A percentile compares a stretch with the other conserved stretches of the same genome.
These are phyloP conservation scores for Corallochytrium limacisporum DNA, from an alignment of 78 protist species.

Conservation along the genomic window DNA sequence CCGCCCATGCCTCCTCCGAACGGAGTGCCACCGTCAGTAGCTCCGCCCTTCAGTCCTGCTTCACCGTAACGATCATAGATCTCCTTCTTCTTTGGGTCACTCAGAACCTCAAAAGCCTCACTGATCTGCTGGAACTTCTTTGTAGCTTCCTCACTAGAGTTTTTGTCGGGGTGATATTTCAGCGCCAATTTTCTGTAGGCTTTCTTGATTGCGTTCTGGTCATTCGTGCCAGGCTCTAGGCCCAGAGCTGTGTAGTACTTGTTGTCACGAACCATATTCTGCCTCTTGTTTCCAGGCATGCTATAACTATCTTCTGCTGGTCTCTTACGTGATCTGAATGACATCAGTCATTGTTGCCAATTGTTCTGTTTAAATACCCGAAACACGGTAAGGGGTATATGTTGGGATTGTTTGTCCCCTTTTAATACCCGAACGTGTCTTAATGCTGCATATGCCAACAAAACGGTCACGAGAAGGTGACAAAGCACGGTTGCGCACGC, in stretches of 20 bases:
- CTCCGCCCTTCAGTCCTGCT: conserved; percentile 21
- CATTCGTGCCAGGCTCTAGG: not conserved
- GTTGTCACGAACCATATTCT: too few species aligned
- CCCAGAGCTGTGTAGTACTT: conserved; percentile 15
- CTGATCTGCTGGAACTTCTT: conserved; percentile 17
- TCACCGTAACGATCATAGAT: conserved; percentile 21
- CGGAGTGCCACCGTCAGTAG: not conserved
- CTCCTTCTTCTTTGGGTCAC: conserved; percentile 3
- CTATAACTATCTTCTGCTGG: too few species aligned
- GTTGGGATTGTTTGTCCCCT: too few species aligned
- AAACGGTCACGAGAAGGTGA: too few species aligned
- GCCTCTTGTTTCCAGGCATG: too few species aligned
- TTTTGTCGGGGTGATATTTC: conserved; percentile 45
- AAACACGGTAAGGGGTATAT: too few species aligned
- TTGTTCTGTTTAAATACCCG: too few species aligned
- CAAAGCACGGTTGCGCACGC: too few species aligned
- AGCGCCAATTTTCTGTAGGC: conserved; percentile 35
- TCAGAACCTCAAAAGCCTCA: conserved; percentile 25
- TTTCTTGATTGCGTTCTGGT: conserved; percentile 8
- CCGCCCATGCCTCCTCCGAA: conserved; percentile 4
- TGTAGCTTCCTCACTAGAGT: conserved; percentile 8
- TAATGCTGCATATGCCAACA: too few species aligned
- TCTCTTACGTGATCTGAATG: too few species aligned
- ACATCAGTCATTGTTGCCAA: too few species aligned
- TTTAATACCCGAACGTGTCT: too few species aligned